Base-by-base conservation (phyloP, 345 rosid species). In the Populus nigra region DNA sequence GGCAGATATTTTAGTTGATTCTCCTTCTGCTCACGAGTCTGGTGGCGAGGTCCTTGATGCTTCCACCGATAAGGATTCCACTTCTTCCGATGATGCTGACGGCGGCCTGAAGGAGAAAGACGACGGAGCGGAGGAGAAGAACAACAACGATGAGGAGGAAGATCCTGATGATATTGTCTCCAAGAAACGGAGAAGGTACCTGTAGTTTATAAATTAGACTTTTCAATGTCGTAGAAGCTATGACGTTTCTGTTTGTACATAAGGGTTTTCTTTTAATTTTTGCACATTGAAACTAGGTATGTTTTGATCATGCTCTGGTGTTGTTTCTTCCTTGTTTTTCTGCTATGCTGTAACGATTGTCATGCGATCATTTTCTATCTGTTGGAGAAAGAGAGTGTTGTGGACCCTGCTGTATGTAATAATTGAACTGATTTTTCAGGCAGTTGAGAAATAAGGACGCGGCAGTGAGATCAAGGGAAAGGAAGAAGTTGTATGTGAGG, bases 381-480 rank as follows among this genome's bases (percentile, higher is more conserved):
- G 12, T 27, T n/a, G 62, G 76, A 27, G 7, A 36, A 17, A 18
- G 33, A 50, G 29, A 15, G 8, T 68, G 13, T 49, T 20, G 49
- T 11, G 18, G 45, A 10, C 45, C 13, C 23, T 67, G 49, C n/a
- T 62, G 57, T 10, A 29, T 9, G 74, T 57, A 41, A 72, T 71
- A 16, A 22, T 55, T 65, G 80, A 65, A 73, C 7, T 77, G 33
- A 27, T 78, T 68, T 76, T 85, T 12, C 87, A 95, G 99, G 96
- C 88, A 86, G 77, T 73, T 95, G 86, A 91, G 94, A 75, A 95
- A 95, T 63, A 88, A 94, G 85, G 97, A 95, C 86, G 98, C 97
- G 0, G 97, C 97, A 1, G 84, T 92, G 73, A 83, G 91, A 73
- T 93, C 98, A 0, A 90, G 98, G 85, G 99, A 95, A 85, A 91